Evolutionary conservation across 2,329 filamentous ascomycete genomes (phyloP).

Genomic region (Epichloe bromicola): DNA sequence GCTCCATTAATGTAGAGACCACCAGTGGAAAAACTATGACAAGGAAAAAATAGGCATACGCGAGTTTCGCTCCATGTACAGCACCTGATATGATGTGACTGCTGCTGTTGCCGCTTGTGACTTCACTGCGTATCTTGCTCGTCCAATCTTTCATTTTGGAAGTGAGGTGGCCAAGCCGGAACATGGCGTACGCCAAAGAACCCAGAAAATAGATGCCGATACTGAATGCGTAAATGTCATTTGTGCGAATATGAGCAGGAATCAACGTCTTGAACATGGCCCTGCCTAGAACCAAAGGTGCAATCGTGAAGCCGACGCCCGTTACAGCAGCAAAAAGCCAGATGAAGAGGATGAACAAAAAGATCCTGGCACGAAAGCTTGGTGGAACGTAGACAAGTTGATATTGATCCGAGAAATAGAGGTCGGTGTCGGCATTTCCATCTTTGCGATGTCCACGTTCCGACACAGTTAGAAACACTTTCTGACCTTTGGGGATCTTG

Average conservation of each 20-base stretch:
- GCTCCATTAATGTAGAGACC: conserved; percentile 67
- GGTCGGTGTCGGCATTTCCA: conserved; percentile 36
- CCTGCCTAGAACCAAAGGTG: conserved; percentile 77
- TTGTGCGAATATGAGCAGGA: conserved; percentile 60
- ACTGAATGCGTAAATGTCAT: conserved; percentile 94
- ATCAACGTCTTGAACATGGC: conserved; percentile 61
- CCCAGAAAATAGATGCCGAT: conserved; percentile 76
- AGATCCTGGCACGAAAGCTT: conserved; percentile 66
- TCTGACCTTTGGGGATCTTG: conserved; percentile 72
- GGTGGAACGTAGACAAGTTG: conserved; percentile 73
- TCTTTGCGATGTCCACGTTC: conserved; percentile 49
- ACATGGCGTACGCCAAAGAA: conserved; percentile 46
- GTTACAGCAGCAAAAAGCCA: conserved; percentile 89
- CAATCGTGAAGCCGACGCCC: conserved; percentile 71
- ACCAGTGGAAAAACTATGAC: conserved; percentile 70
- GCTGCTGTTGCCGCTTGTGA: conserved; percentile 11
- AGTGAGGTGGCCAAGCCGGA: conserved; percentile 34
- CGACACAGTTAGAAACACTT: conserved; percentile 67
- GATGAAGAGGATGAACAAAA: conserved; percentile 74
- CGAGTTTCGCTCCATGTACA: conserved; percentile 31
- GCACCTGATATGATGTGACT: conserved; percentile 15
- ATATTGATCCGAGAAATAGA: conserved; percentile 49
- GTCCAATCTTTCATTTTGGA: conserved; percentile 19
- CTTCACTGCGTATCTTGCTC: conserved; percentile 10
- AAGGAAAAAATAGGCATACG: conserved; percentile 66